phyloP scores from a whole-genome alignment of 1,139 yeast species.

The Yamadazyma conglobata region DNA sequence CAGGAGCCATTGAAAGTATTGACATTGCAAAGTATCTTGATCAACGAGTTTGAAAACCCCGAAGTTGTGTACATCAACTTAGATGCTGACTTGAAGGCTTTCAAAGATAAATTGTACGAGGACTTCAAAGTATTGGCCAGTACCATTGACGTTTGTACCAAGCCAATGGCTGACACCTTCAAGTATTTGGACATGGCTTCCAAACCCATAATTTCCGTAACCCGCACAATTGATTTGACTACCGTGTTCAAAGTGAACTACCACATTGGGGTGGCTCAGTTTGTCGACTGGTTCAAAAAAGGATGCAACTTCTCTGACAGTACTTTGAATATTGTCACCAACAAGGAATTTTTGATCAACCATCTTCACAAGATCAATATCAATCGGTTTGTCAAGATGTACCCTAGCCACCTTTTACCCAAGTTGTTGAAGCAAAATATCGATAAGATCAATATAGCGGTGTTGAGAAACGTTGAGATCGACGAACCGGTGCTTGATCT shows the following conservation, averaged over 20 bases:
- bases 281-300: slow-evolving; percentile 24
- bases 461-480: slow-evolving; percentile 13
- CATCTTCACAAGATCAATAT: slow-evolving; percentile 20
- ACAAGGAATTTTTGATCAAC: slow-evolving; percentile 25
- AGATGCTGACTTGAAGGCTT: slow-evolving; percentile 30
- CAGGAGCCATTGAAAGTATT: slow-evolving; percentile 20
- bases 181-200: slow-evolving; percentile 11
- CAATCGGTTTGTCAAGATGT: slow-evolving; percentile 26
- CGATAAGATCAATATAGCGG: slow-evolving; percentile 29
- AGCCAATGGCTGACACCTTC: slow-evolving; percentile 21
- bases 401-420: slow-evolving; percentile 14
- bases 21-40: slow-evolving; percentile 36
- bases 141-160: slow-evolving; percentile 13
- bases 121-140: slow-evolving; percentile 15
- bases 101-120: slow-evolving; percentile 20
- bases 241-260: slow-evolving; percentile 29
- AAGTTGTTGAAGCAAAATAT: slow-evolving; percentile 18
- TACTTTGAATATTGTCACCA: slow-evolving; percentile 36
- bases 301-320: slow-evolving; percentile 29
- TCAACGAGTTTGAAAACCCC: slow-evolving; percentile 50
- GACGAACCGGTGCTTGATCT: slow-evolving; percentile 8
- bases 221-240: slow-evolving; percentile 24
- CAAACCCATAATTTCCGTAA: background rate
- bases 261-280: slow-evolving; percentile 25
- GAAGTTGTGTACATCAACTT: slow-evolving; percentile 46